Evolutionary conservation across 441 rosid species (phyloP).

Genomic region (Capsella rubella): DNA sequence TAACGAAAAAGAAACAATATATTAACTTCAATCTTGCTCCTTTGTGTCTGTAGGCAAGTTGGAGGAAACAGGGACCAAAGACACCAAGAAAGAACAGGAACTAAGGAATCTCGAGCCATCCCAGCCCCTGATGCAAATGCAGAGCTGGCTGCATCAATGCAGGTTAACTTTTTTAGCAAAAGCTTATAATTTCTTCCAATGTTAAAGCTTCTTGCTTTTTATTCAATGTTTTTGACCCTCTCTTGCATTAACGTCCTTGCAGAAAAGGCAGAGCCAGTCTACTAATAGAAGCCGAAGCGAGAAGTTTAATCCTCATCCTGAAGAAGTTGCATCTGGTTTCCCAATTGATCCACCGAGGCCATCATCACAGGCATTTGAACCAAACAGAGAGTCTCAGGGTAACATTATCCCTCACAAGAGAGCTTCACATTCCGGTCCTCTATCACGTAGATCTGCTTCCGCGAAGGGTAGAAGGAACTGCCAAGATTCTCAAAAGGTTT

Average conservation of each 20-base stretch:
- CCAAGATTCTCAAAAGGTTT: constrained; percentile 67
- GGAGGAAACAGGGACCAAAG: constrained; percentile 73
- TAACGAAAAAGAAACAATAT: neutral
- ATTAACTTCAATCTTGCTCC: neutral
- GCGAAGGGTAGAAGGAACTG: constrained; percentile 67
- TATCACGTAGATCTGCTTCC: constrained; percentile 82
- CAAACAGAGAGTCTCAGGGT: constrained; percentile 62
- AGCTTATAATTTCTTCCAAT: neutral
- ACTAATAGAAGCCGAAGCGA: constrained; percentile 91
- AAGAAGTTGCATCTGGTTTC: constrained; percentile 96
- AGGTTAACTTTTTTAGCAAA: constrained; percentile 51
- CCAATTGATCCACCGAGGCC: constrained; percentile 92
- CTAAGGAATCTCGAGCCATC: constrained; percentile 84
- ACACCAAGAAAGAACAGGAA: constrained; percentile 74
- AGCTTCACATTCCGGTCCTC: constrained; percentile 94
- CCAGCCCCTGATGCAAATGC: constrained; percentile 99
- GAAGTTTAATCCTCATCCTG: constrained; percentile 95
- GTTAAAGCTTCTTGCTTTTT: constrained; percentile 11
- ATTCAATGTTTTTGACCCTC: neutral
- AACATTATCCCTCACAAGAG: constrained; percentile 63
- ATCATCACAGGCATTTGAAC: constrained; percentile 76
- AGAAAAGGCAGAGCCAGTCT: constrained; percentile 85
- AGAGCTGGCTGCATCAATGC: constrained; percentile 82
- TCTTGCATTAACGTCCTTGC: constrained; percentile 31
- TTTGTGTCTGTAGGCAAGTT: constrained; percentile 40